Evolutionary conservation across 495 filamentous ascomycete species (phyloP).

Genomic region (Xanthoparmelia taractica): DNA sequence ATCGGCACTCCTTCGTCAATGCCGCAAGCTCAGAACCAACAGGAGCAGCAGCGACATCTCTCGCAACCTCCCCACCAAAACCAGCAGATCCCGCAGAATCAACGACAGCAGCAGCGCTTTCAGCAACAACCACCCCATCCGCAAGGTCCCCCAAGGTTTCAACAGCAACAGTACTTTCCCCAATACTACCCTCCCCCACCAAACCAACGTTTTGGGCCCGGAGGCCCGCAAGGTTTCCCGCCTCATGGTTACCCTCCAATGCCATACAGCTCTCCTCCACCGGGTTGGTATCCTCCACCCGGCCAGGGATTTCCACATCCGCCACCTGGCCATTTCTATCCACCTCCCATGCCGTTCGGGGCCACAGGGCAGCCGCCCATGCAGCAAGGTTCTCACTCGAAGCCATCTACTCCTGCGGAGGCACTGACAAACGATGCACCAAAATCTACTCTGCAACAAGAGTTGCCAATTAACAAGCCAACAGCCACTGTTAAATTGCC

Average conservation of each 20-base stretch:
- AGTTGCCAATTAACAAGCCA: constrained; percentile 26
- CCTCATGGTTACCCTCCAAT: constrained; percentile 54
- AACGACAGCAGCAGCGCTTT: constrained; percentile 39
- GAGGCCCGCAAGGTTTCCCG: constrained; percentile 50
- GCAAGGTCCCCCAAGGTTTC: constrained; percentile 40
- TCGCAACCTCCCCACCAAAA: constrained; percentile 16
- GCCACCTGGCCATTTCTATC: constrained; percentile 48
- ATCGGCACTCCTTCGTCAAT: constrained; percentile 23
- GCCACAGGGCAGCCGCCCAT: constrained; percentile 41
- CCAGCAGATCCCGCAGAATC: constrained; percentile 24
- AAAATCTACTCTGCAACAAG: constrained; percentile 29
- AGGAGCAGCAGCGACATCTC: constrained; percentile 12
- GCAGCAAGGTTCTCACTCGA: constrained; percentile 29
- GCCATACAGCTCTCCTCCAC: constrained; percentile 58
- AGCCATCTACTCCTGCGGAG: constrained; percentile 30
- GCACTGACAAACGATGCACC: constrained; percentile 25
- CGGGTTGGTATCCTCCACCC: constrained; percentile 72
- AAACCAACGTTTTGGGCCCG: constrained; percentile 41
- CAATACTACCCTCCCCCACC: constrained; percentile 36
- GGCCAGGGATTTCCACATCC: constrained; percentile 68
- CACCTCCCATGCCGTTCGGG: constrained; percentile 45
- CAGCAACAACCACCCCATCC: constrained; percentile 42
- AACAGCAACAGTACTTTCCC: constrained; percentile 45
- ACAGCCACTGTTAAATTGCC: constrained; percentile 27
- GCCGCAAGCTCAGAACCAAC: constrained; percentile 22